Evolutionary conservation across 1,139 yeast species (phyloP), one percentile per base, ranked within the genome.

Genomic region (Sugiyamaella sp.): DNA sequence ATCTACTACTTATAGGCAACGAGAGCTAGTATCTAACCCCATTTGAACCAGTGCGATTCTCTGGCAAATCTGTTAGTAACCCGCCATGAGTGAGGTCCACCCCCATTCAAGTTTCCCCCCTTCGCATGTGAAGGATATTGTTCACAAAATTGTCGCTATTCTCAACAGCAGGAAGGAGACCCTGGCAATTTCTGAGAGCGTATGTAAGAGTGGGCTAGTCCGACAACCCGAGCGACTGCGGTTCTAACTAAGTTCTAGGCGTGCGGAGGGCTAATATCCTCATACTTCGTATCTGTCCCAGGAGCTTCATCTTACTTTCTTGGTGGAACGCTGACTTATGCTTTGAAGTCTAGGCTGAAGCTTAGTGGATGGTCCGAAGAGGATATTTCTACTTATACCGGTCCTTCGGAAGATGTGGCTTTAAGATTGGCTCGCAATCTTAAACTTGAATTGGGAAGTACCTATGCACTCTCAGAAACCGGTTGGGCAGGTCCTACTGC

Each of bases 251-350:
- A 1, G 6, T 25, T 4, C 33, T 32, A 66, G 68, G 95, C 96
- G 0, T 89, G 96, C 69, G 96, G 96, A 8, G 96, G 96, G 0
- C 76, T 89, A 25, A 73, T 89, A 8, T 85, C 95, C 4, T 88
- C 96, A 0, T 88, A 86, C 64, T 68, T 89, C 38, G 89, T 89
- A 6, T 80, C 93, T 0, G 82, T 86, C 2, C 91, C 95, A 0
- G 96, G 96, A 2, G 96, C 96, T 0, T 85, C 93, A 10, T 74
- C 79, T 56, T 89, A 86, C 71, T 89, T 86, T 64, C 87, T 86
- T 59, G 96, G 96, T 17, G 91, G 96, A 0, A 84, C 91, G 27
- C 71, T 89, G 53, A 85, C 89, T 2, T 89, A 89, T 68, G 84
- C 93, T 54, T 73, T 89, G 59, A 82, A 82, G 61, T 89, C 90